Evolutionary conservation across 495 filamentous ascomycete genomes (phyloP), one percentile per base, ranked within the genome.

Genomic region (Durotheca rogersii): DNA sequence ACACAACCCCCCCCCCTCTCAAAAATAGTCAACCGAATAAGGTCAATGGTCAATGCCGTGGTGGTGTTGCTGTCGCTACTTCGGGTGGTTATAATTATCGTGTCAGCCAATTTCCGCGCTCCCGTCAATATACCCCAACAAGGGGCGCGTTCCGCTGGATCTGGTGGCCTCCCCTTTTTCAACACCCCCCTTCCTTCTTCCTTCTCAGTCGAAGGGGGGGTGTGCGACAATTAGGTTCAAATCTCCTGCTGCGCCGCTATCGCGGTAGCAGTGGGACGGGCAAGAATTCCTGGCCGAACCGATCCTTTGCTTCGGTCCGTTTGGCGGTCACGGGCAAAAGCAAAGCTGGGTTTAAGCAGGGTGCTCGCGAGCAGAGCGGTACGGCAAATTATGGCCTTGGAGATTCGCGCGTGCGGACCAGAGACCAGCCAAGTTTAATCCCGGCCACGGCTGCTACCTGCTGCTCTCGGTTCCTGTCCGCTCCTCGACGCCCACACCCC

Each of bases 121-220:
- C 35, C 36, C 7, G 39, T 41, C 7, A 33, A 17, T 38, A 18
- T 45, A 40, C 21, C 42, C 42, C 35, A 18, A 37, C 16, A 35
- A 41, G 21, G 45, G 17, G 27, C 25, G n/a, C 41, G 46, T 41
- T 30, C 35, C 41, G 32, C 17, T 46, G 17, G 29, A 49, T 50
- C 45, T 43, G 29, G 12, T 41, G 20, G 17, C 34, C n/a, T 27
- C 21, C 17, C 15, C 15, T 7, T 35, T n/a, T n/a, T n/a, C n/a
- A n/a, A n/a, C n/a, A n/a, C n/a, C n/a, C n/a, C n/a, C n/a, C n/a
- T n/a, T 2, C 27, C 16, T 17, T 46, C 23, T 41, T 42, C 27
- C 36, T 47, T 58, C 51, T 58, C 51, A 59, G 53, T 54, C 53
- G 47, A 51, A n/a, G n/a, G n/a, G n/a, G n/a, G n/a, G n/a, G n/a